Percentiles rank a stretch among this genome's conserved stretches.
Evolutionary conservation across 192 early-diverging fungal genomes (phyloP).

Genomic region (Rhizophagus prolifer): DNA sequence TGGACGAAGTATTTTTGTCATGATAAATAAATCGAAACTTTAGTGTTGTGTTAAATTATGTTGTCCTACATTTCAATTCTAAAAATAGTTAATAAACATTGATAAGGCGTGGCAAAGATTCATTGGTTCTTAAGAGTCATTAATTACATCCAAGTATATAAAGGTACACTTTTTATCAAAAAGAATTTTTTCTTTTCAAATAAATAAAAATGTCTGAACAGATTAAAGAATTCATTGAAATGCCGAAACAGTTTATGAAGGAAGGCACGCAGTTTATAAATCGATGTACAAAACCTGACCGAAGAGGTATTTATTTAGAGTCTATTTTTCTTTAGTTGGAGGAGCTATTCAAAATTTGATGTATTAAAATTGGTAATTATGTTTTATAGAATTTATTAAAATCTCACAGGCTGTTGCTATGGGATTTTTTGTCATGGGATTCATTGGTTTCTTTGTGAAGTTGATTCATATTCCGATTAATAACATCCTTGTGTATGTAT

Average conservation of each 20-base stretch:
- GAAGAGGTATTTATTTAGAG: constrained; percentile 61
- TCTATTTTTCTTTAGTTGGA: neutral
- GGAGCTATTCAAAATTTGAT: no score
- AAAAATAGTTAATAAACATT: no score
- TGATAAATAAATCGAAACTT: no score
- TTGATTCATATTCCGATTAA: constrained; percentile 99
- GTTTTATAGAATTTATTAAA: constrained; percentile 80
- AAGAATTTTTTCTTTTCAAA: neutral
- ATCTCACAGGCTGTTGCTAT: constrained; percentile 92
- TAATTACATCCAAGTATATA: neutral
- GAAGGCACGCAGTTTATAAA: constrained; percentile 90
- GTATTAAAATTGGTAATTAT: neutral
- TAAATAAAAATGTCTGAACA: constrained; percentile 24
- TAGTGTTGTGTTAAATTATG: no score
- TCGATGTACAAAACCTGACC: constrained; percentile 97
- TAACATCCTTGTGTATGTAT: constrained; percentile 91
- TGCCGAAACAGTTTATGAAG: constrained; percentile 88
- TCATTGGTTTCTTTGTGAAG: constrained; percentile 98
- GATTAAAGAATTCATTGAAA: constrained; percentile 60
- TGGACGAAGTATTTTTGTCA: constrained; percentile 2
- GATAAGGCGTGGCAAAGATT: neutral
- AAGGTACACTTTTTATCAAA: neutral
- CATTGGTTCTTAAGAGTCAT: neutral
- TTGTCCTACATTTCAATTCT: no score
- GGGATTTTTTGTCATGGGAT: constrained; percentile 95